These are phyloP conservation scores for Linnemannia hyalina DNA, from an alignment of 192 early-diverging fungal species.

Conservation along the genomic window DNA sequence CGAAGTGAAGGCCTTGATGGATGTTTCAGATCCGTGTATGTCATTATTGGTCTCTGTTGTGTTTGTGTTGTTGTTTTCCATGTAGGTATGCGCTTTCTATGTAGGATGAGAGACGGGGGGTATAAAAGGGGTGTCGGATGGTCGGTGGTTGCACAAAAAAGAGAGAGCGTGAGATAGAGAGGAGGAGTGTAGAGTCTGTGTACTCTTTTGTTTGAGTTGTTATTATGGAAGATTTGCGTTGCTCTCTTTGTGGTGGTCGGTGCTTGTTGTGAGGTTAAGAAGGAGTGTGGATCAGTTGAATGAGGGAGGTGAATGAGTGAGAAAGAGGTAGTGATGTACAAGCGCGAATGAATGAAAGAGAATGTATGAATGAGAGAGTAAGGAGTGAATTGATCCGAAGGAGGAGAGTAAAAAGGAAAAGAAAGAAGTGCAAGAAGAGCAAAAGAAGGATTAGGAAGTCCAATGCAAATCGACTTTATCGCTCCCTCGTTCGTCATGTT, in stretches of 20 bases:
- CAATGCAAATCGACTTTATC: neutral
- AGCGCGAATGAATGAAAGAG: neutral
- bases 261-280: neutral
- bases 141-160: neutral
- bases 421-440: neutral
- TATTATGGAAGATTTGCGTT: neutral
- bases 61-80: neutral
- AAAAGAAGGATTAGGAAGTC: too few species aligned
- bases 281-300: too few species aligned
- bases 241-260: neutral
- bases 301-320: too few species aligned
- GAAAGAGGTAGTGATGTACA: too few species aligned
- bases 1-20: slow-evolving; percentile 76
- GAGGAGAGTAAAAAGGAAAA: neutral
- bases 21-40: slow-evolving; percentile 48
- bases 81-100: neutral
- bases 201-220: neutral
- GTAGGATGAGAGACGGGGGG: neutral
- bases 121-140: neutral
- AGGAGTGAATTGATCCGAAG: neutral
- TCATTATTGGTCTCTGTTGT: neutral
- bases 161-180: too few species aligned
- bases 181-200: neutral
- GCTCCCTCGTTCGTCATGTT: too few species aligned
- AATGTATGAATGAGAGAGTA: neutral